Conservation (phyloP, 2,329 filamentous ascomycete species). For the Coniochaeta hoffmannii region DNA sequence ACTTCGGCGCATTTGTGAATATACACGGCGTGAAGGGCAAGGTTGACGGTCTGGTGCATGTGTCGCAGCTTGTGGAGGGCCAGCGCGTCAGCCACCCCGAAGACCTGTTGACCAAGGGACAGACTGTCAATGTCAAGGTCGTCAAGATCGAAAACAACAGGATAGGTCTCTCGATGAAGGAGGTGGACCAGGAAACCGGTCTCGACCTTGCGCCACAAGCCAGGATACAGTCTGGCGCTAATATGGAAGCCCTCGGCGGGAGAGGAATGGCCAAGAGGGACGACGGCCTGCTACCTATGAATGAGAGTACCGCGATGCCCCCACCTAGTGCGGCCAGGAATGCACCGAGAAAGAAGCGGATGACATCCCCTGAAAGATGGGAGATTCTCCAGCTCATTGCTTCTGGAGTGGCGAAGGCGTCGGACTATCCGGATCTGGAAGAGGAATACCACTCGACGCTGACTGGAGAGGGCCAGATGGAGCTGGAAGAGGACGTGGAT, state of each 20-base stretch:
- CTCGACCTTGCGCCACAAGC: slow-evolving; percentile 73
- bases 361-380: slow-evolving; percentile 96
- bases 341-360: slow-evolving; percentile 65
- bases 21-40: slow-evolving; percentile 80
- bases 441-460: slow-evolving; percentile 88
- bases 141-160: slow-evolving; percentile 74
- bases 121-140: slow-evolving; percentile 89
- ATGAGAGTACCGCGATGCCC: slow-evolving; percentile 56
- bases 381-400: slow-evolving; percentile 96
- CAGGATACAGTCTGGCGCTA: slow-evolving; percentile 80
- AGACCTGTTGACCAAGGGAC: slow-evolving; percentile 72
- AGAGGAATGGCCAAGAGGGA: slow-evolving; percentile 47
- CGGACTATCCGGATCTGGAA: slow-evolving; percentile 89
- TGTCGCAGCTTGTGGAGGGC: slow-evolving; percentile 80
- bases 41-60: slow-evolving; percentile 87
- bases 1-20: slow-evolving; percentile 94
- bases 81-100: slow-evolving; percentile 87
- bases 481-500: slow-evolving; percentile 92
- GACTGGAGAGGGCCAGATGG: slow-evolving; percentile 77
- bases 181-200: slow-evolving; percentile 86
- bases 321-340: slow-evolving; percentile 35
- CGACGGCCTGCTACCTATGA: slow-evolving; percentile 30
- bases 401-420: slow-evolving; percentile 85
- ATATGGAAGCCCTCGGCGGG: slow-evolving; percentile 70
- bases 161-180: slow-evolving; percentile 92